Percentiles rank a stretch among this genome's conserved stretches.
These are phyloP conservation scores for Eucalyptus sideroxylon DNA, from an alignment of 345 rosid genomes.

Conservation along the genomic window DNA sequence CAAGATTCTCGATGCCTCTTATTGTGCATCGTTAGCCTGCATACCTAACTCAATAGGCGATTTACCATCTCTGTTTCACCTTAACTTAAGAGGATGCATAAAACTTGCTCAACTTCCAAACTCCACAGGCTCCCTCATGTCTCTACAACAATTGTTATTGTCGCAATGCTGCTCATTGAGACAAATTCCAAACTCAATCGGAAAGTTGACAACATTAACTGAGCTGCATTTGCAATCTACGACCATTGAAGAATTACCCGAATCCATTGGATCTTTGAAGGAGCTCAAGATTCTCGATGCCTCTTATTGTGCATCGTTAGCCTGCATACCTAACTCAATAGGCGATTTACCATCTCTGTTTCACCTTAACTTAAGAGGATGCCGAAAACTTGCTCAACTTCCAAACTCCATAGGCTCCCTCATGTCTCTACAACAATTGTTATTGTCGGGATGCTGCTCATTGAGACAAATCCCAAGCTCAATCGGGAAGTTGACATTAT, in stretches of 20 bases:
- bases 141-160: too few relatives aligned
- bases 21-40: too few relatives aligned
- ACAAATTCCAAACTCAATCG: too few relatives aligned
- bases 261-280: background rate
- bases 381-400: background rate
- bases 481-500: too few relatives aligned
- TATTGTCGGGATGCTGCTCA: rapidly evolving
- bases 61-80: too few relatives aligned
- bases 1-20: too few relatives aligned
- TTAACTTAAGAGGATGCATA: rapidly evolving
- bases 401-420: background rate
- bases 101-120: too few relatives aligned
- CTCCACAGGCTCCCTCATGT: too few relatives aligned
- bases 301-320: background rate
- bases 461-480: too few relatives aligned
- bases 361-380: too few relatives aligned
- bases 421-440: background rate
- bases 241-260: background rate
- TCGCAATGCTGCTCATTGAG: rapidly evolving
- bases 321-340: background rate
- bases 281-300: background rate
- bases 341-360: background rate
- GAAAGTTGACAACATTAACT: too few relatives aligned
- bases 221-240: rapidly evolving
- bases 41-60: too few relatives aligned